Evolutionary conservation across 2,329 filamentous ascomycete species (phyloP).

Genomic region (Pezicula carpinea): DNA sequence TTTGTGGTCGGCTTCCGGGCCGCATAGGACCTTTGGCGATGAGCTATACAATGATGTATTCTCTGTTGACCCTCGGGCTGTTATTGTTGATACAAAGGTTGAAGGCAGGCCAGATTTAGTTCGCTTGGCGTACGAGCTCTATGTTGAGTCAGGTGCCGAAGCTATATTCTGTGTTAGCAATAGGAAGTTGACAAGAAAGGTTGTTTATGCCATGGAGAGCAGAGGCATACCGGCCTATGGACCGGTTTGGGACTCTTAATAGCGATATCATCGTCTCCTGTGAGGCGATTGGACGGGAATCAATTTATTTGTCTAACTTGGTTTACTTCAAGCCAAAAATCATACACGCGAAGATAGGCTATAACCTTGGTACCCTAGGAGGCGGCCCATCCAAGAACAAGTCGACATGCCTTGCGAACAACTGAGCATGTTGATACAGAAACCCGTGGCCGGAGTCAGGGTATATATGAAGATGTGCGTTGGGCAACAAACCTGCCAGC

Average conservation of each 20-base stretch:
- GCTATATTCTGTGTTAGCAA: slow-evolving; percentile 34
- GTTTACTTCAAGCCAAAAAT: background rate
- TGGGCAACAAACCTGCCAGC: slow-evolving; percentile 5
- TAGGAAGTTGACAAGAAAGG: slow-evolving; percentile 30
- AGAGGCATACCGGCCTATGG: slow-evolving; percentile 31
- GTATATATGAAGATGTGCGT: slow-evolving; percentile 14
- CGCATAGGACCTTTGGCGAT: slow-evolving; percentile 27
- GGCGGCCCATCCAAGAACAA: slow-evolving; percentile 13
- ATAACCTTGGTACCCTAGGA: background rate
- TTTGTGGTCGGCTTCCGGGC: slow-evolving; percentile 32
- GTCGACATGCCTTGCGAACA: slow-evolving; percentile 14
- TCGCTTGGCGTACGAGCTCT: slow-evolving; percentile 24
- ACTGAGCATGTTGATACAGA: slow-evolving; percentile 14
- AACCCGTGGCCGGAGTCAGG: slow-evolving; percentile 18
- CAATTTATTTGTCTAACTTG: background rate
- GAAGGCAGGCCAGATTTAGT: slow-evolving; percentile 29
- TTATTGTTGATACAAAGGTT: slow-evolving; percentile 30
- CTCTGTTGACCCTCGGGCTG: slow-evolving; percentile 24
- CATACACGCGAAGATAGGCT: background rate
- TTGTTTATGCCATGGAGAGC: slow-evolving; percentile 33
- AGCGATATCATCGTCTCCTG: background rate
- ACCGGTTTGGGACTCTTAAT: slow-evolving; percentile 30
- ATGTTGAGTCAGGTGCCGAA: slow-evolving; percentile 27
- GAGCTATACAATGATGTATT: slow-evolving; percentile 28
- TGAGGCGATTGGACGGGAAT: background rate